These are phyloP conservation scores for Salicornia ramosissima DNA, from an alignment of 148 eudicot genomes.

Conservation along the genomic window DNA sequence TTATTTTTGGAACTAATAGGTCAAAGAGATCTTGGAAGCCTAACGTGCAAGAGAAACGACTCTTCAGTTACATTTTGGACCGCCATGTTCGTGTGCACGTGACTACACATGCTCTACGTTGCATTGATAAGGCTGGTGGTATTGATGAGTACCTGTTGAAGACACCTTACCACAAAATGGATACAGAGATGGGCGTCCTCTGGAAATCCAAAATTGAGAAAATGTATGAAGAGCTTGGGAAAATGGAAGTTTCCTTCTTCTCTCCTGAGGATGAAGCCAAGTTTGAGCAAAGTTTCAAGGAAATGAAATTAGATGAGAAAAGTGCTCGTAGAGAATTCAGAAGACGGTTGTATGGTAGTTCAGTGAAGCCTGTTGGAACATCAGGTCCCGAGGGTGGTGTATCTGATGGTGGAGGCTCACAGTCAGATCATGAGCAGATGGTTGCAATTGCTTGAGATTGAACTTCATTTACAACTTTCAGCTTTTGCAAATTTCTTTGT, in stretches of 20 bases:
- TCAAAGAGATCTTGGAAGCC: constrained; percentile 87
- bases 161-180: constrained; percentile 94
- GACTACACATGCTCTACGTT: constrained; percentile 87
- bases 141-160: constrained; percentile 91
- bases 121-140: constrained; percentile 98
- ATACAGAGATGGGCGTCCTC: constrained; percentile 80
- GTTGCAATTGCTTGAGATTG: constrained; percentile 43
- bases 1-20: constrained; percentile 35
- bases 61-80: constrained; percentile 82
- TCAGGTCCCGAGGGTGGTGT: constrained; percentile 10
- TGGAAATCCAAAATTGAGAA: constrained; percentile 95
- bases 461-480: neutral
- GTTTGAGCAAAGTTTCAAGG: constrained; percentile 65
- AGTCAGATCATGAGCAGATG: constrained; percentile 47
- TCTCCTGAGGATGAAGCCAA: constrained; percentile 75
- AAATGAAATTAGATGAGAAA: constrained; percentile 44
- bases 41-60: constrained; percentile 78
- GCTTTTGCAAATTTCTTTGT: neutral
- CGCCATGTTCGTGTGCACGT: constrained; percentile 85
- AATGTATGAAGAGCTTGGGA: constrained; percentile 80
- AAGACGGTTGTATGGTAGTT: constrained; percentile 44
- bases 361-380: constrained; percentile 30
- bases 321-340: constrained; percentile 59
- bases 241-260: constrained; percentile 72
- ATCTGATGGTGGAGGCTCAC: constrained; percentile 33